phyloP scores from a whole-genome alignment of 2,329 filamentous ascomycete genomes.

The Penicillium sp. region DNA sequence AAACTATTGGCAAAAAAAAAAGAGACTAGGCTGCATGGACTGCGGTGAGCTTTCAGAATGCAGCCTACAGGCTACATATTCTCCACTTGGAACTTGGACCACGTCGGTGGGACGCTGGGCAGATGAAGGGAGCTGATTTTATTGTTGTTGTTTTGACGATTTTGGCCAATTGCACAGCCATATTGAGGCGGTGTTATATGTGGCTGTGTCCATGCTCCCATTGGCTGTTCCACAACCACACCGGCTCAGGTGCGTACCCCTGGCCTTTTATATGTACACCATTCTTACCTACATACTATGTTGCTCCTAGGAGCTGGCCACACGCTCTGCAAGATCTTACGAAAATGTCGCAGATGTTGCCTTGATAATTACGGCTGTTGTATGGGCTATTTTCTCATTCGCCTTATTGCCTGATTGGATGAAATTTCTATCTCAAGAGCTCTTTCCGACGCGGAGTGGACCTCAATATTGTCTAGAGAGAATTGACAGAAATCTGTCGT shows the following conservation, averaged over 20 bases:
- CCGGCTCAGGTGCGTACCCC: too few relatives aligned
- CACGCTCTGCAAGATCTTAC: too few relatives aligned
- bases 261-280: background rate
- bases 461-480: too few relatives aligned
- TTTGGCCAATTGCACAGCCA: background rate
- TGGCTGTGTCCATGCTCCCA: background rate
- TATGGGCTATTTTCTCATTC: too few relatives aligned
- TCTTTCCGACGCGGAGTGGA: too few relatives aligned
- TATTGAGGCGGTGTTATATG: background rate
- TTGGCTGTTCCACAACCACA: background rate
- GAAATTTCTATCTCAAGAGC: too few relatives aligned
- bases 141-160: background rate
- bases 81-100: slow-evolving; percentile 4
- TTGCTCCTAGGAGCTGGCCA: too few relatives aligned
- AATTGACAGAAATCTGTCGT: too few relatives aligned
- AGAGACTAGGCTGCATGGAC: background rate
- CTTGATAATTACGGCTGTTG: too few relatives aligned
- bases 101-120: background rate
- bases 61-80: slow-evolving; percentile 1
- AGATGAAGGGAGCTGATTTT: background rate
- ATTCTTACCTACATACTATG: background rate
- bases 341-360: too few relatives aligned
- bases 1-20: slow-evolving; percentile 3
- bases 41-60: slow-evolving; percentile 15
- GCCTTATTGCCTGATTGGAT: too few relatives aligned